Conservation (phyloP, 805 yeast species). For the Kodamaea laetipori region DNA sequence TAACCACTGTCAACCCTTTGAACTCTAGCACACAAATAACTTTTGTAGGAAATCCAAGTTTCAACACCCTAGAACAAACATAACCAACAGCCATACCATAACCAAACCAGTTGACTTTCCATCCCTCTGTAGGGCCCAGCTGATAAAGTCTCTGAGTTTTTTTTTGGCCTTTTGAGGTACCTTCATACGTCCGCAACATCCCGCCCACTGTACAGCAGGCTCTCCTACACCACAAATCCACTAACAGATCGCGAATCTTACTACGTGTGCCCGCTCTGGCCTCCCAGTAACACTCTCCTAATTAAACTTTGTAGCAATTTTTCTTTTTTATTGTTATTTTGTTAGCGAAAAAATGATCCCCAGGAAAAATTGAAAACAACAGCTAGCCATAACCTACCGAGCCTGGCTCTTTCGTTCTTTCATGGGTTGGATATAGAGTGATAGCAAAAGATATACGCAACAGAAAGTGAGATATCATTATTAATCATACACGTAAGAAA, state of each 20-base stretch:
- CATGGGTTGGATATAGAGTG: slow-evolving; percentile 7
- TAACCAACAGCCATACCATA: no score
- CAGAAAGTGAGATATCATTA: neutral
- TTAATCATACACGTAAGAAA: neutral
- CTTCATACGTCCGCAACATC: neutral
- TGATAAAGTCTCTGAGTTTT: no score
- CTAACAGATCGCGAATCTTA: neutral
- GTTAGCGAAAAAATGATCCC: slow-evolving; percentile 9
- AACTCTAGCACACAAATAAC: no score
- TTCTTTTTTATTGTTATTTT: slow-evolving; percentile 2
- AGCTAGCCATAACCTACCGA: slow-evolving; percentile 7
- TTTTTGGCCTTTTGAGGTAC: no score
- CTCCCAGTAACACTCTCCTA: neutral
- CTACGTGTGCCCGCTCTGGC: neutral
- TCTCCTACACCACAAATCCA: neutral
- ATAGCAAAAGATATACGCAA: neutral
- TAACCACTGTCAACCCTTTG: no score
- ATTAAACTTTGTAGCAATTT: slow-evolving; percentile 4
- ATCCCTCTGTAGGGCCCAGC: no score
- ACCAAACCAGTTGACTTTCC: no score
- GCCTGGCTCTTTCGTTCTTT: slow-evolving; percentile 6
- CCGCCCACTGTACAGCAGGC: slow-evolving; percentile 5
- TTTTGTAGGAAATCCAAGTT: no score
- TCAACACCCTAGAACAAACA: no score
- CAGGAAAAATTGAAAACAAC: slow-evolving; percentile 10